Evolutionary conservation across 108 stramenopile species (phyloP).

Genomic region (Cylindrotheca fusiformis): DNA sequence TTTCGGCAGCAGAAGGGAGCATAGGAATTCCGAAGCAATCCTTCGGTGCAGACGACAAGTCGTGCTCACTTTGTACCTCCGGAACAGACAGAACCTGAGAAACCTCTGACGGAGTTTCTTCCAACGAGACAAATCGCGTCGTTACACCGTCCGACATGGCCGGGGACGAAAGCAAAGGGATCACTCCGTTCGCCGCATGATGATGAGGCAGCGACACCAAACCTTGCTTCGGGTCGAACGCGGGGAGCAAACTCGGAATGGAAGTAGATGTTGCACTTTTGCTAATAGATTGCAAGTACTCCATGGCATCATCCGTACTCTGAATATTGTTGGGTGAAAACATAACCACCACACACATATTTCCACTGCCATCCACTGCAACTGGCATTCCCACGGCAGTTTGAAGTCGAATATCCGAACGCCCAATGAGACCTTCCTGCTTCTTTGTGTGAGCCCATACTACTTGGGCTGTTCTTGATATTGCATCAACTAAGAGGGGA

Average conservation of each 20-base stretch:
- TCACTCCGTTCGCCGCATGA: constrained; percentile 26
- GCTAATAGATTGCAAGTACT: constrained; percentile 81
- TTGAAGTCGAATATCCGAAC: constrained; percentile 92
- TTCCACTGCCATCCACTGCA: constrained; percentile 76
- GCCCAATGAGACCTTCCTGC: constrained; percentile 83
- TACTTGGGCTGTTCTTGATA: constrained; percentile 87
- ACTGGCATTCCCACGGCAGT: constrained; percentile 97
- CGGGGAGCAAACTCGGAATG: constrained; percentile 80
- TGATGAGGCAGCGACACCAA: constrained; percentile 30
- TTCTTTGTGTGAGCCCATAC: constrained; percentile 94
- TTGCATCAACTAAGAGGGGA: constrained; percentile 90
- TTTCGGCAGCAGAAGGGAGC: constrained; percentile 56
- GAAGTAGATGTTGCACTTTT: constrained; percentile 67
- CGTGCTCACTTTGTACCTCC: constrained; percentile 46
- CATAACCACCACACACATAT: constrained; percentile 93
- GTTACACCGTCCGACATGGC: constrained; percentile 58
- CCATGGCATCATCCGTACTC: constrained; percentile 78
- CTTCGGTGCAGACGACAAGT: constrained; percentile 57
- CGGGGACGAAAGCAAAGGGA: constrained; percentile 20
- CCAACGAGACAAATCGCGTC: constrained; percentile 77
- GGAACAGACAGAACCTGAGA: constrained; percentile 12
- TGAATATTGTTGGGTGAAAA: constrained; percentile 85
- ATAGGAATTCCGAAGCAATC: constrained; percentile 87
- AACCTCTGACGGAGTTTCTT: constrained; percentile 32
- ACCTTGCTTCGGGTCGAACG: constrained; percentile 49